Evolutionary conservation across 768 basidiomycete genomes (phyloP), one percentile per base, ranked within the genome.

Genomic region (Sutorius australiensis): DNA sequence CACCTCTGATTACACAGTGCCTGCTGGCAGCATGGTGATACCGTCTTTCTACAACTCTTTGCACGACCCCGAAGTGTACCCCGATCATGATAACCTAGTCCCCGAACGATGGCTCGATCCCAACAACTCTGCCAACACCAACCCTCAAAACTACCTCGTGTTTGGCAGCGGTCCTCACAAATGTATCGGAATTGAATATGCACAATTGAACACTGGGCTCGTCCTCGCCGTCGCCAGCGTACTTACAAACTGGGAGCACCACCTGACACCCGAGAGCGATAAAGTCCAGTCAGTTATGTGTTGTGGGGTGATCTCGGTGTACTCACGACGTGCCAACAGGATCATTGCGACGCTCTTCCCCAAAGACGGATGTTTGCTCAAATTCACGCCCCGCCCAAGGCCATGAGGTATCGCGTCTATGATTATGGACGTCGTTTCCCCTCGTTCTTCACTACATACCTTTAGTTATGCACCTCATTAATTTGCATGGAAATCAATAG

Each of bases 331-430:
- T 16, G 32, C 32, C 37, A 58, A 28, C 58, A 92, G 89, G 46
- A 92, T 98, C 57, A 92, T 98, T 60, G 91, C 95, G n/a, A 97
- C 93, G 19, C 72, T 98, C 39, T 99, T 99, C 83, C 97, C 97
- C 11, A 86, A 90, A 69, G 95, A 98, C 64, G 92, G 91, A 39
- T 92, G 92, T 61, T 72, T 81, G 53, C 78, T 98, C 57, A 89
- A 84, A 65, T 80, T 95, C 61, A 77, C 80, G 2, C 87, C 91
- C 30, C 82, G 87, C 47, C 53, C 69, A 21, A 67, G 50, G 46
- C 66, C 65, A 8, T 64, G 31, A 53, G 33, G 8, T 27, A n/a
- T 36, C 21, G 21, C 11, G 8, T 3, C 5, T 42, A 30, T 30
- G 11, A 19, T 41, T 24, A 39, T 32, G 24, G 4, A 24, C 24